Base-by-base conservation (phyloP, 1,139 yeast species). In the Kodamaea alishanica region DNA sequence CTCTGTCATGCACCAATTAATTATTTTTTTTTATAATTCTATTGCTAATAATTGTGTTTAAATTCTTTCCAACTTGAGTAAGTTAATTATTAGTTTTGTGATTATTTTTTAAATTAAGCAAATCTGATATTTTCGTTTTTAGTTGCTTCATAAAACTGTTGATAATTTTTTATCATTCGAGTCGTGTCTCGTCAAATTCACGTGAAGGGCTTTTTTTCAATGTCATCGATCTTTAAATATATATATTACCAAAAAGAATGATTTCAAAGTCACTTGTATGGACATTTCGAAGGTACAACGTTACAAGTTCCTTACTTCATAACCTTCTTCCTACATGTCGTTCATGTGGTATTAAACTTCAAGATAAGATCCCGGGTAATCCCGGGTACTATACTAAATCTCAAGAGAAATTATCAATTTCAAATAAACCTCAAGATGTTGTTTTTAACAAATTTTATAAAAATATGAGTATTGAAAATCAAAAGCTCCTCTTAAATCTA, bases 261-360 rank as follows among this genome's bases (percentile, higher is more conserved):
- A 15, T 15, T 15, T 15, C 20, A 15, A 15, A 15, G 20, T 3
- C 20, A 15, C 20, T 15, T 15, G 34, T 9, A 10, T 2, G 12
- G 28, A 15, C 34, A 15, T 34, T 28, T 23, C 20, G 30, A 11
- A n/a, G 40, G 29, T 33, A 33, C 37, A 38, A 34, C 24, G 34
- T 37, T 8, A 35, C 39, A 6, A 9, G 31, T 2, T 37, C 51
- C 2, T 34, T 50, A 6, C 43, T 49, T 8, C 44, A 50, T 6
- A 48, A 47, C 31, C 38, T 50, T 5, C 45, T 45, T 29, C 50
- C 49, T 28, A 48, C 54, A 26, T 59, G 56, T 42, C 49, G 48
- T 20, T 65, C 80, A 2, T 81, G 87, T 59, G 86, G 86, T 28
- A 61, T 78, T 6, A 56, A 58, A 15, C 60, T 80, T 20, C 86